A percentile compares a stretch with the other conserved stretches of the same genome.
These are phyloP conservation scores for Leersia perrieri DNA, from an alignment of 176 grass and related monocot genomes.

Conservation along the genomic window DNA sequence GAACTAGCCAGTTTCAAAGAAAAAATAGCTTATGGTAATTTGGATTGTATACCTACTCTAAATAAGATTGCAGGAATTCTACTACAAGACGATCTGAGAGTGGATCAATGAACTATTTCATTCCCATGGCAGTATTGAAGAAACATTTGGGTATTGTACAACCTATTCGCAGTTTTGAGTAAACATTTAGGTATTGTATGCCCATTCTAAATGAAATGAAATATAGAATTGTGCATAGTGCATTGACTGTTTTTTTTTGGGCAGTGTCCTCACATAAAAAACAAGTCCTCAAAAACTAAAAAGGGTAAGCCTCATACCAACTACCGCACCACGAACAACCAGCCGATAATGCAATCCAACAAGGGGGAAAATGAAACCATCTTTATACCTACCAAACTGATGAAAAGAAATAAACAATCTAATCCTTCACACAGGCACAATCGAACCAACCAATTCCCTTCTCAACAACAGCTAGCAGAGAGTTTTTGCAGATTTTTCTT, in stretches of 20 bases:
- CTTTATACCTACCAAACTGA: background rate
- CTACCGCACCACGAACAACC: conserved; percentile 36
- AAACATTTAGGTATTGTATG: background rate
- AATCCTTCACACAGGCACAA: conserved; percentile 18
- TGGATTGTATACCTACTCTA: background rate
- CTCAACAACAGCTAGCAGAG: background rate
- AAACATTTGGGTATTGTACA: background rate
- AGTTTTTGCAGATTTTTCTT: background rate
- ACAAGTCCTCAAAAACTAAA: conserved; percentile 6
- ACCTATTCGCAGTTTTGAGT: background rate
- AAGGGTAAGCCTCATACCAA: conserved; percentile 25
- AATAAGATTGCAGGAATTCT: background rate
- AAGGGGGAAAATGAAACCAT: background rate
- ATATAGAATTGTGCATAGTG: background rate
- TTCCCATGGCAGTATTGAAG: background rate
- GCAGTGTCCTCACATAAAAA: background rate
- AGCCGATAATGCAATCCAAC: conserved; percentile 30
- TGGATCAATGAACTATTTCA: background rate
- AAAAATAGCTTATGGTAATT: background rate
- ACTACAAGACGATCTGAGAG: background rate
- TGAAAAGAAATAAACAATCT: background rate
- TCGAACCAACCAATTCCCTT: background rate
- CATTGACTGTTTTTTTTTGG: background rate
- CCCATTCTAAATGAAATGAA: background rate
- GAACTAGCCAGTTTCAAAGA: background rate